phyloP scores from a whole-genome alignment of 1,284 basidiomycete species.

The Hemileia vastatrix region DNA sequence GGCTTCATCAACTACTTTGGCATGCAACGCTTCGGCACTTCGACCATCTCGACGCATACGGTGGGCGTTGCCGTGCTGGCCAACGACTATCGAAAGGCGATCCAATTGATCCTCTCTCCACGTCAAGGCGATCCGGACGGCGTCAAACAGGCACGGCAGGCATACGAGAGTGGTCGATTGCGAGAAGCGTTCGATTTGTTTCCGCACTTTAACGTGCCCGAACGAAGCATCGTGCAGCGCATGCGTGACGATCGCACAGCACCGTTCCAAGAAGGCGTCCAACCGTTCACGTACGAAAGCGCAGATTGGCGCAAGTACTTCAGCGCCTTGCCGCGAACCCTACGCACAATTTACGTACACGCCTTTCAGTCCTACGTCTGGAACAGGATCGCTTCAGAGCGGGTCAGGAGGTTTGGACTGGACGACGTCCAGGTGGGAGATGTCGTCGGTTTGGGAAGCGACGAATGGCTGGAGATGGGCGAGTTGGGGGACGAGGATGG shows the following conservation, averaged over 20 bases:
- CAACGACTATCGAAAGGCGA: slow-evolving; percentile 76
- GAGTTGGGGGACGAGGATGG: slow-evolving; percentile 44
- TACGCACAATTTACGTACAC: slow-evolving; percentile 93
- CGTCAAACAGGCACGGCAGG: slow-evolving; percentile 63
- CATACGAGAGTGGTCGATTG: slow-evolving; percentile 67
- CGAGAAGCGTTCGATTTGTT: slow-evolving; percentile 68
- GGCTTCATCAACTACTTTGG: slow-evolving; percentile 99
- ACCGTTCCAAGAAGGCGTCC: neutral
- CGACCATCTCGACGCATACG: slow-evolving; percentile 83
- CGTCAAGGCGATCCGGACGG: slow-evolving; percentile 84
- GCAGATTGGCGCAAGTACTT: slow-evolving; percentile 57
- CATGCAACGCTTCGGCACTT: slow-evolving; percentile 97
- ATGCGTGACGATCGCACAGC: slow-evolving; percentile 55
- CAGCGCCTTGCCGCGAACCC: slow-evolving; percentile 62
- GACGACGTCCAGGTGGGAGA: slow-evolving; percentile 73
- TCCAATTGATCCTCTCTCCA: slow-evolving; percentile 65
- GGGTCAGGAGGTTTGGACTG: slow-evolving; percentile 66
- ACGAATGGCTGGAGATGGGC: neutral
- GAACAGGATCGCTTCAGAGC: slow-evolving; percentile 90
- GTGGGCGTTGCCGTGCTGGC: slow-evolving; percentile 84
- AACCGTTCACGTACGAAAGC: neutral
- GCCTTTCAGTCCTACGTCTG: slow-evolving; percentile 99
- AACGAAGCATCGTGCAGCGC: slow-evolving; percentile 56
- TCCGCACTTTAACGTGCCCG: slow-evolving; percentile 81
- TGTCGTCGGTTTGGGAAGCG: slow-evolving; percentile 54